phyloP scores from a whole-genome alignment of 441 rosid species.

The Adansonia grandidieri region DNA sequence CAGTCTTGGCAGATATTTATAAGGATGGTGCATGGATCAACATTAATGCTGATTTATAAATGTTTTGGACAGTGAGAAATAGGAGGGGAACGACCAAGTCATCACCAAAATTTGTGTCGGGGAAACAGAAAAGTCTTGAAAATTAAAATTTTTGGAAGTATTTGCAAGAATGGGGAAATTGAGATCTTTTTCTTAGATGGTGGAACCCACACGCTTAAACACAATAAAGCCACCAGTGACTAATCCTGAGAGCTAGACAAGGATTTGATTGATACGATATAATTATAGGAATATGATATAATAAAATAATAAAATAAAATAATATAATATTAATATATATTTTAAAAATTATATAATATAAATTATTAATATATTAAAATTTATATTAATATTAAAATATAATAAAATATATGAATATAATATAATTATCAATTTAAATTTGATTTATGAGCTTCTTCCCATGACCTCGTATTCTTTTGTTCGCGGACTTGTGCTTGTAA shows the following conservation, averaged over 20 bases:
- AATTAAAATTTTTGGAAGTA: not conserved
- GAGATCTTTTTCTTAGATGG: not conserved
- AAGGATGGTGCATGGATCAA: constrained; percentile 17
- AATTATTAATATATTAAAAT: too few species aligned
- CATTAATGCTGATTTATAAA: not conserved
- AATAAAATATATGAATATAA: too few species aligned
- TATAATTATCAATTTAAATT: too few species aligned
- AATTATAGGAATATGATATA: too few species aligned
- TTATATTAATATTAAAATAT: too few species aligned
- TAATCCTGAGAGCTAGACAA: constrained; percentile 7
- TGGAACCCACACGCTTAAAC: constrained; percentile 62
- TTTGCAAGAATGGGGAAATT: not conserved
- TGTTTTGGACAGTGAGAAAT: not conserved
- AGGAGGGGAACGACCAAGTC: constrained; percentile 51
- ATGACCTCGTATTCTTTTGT: constrained; percentile 26
- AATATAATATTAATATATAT: too few species aligned
- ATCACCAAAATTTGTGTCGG: not conserved
- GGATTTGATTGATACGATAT: not conserved
- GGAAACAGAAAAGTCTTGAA: not conserved
- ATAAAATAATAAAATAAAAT: too few species aligned
- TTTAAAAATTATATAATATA: too few species aligned
- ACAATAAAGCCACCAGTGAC: constrained; percentile 28
- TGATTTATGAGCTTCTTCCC: not conserved
- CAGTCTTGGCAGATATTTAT: constrained; percentile 36
- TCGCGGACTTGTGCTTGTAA: constrained; percentile 46